phyloP scores from a whole-genome alignment of 1,284 basidiomycete species.

The Amylostereum areolatum region DNA sequence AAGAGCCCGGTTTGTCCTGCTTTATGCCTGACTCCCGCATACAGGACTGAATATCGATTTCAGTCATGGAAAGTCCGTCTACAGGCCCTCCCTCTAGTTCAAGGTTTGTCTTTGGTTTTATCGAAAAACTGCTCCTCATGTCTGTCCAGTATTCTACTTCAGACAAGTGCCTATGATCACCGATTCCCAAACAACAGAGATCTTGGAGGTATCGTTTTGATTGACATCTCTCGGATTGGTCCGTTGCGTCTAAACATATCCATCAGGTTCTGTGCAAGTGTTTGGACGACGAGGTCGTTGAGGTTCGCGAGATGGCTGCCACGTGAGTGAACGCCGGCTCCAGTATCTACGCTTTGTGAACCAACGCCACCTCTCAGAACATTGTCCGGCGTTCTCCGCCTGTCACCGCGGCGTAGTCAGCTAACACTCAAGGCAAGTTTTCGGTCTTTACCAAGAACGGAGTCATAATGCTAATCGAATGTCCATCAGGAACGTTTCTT shows the following conservation, averaged over 20 bases:
- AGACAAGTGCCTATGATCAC: constrained; percentile 60
- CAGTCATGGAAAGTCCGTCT: constrained; percentile 71
- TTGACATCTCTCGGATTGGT: not conserved
- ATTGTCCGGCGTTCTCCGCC: constrained; percentile 72
- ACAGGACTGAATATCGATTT: not conserved
- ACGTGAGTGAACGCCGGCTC: constrained; percentile 39
- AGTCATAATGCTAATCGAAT: constrained; percentile 4
- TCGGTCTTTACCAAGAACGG: not conserved
- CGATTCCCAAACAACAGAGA: constrained; percentile 59
- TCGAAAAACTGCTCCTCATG: constrained; percentile 1
- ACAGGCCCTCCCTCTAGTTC: constrained; percentile 71
- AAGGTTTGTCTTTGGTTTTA: constrained; percentile 35
- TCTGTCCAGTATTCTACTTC: constrained; percentile 62
- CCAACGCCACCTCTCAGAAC: constrained; percentile 39
- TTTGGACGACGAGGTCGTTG: constrained; percentile 68
- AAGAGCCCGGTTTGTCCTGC: constrained; percentile 50
- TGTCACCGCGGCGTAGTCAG: constrained; percentile 73
- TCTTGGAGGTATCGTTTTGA: constrained; percentile 46
- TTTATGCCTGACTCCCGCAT: not conserved
- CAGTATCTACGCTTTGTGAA: not conserved
- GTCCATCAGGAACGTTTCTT: constrained; percentile 57
- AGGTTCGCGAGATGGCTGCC: constrained; percentile 73
- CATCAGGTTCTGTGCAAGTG: constrained; percentile 61
- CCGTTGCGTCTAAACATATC: constrained; percentile 4
- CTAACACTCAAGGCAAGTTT: constrained; percentile 54